A percentile compares a stretch with the other conserved stretches of the same genome.
These are phyloP conservation scores for Globisporangium solare DNA, from an alignment of 352 stramenopile genomes.

Conservation along the genomic window DNA sequence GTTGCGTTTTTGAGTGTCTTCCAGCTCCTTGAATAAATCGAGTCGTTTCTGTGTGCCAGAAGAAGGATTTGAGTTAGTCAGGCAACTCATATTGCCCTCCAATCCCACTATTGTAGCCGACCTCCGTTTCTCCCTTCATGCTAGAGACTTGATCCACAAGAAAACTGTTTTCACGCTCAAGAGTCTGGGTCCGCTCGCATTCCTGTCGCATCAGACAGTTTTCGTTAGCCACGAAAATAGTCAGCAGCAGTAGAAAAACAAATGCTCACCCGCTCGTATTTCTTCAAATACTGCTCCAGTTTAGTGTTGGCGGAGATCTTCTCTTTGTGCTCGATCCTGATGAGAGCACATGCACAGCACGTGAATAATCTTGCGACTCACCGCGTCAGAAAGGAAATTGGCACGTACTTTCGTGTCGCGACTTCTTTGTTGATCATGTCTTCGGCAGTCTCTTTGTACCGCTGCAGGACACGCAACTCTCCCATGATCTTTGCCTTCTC, in stretches of 20 bases:
- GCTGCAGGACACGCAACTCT: constrained; percentile 61
- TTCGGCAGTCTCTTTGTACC: constrained; percentile 69
- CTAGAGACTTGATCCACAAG: constrained; percentile 62
- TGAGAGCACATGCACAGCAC: not conserved
- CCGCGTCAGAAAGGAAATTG: not conserved
- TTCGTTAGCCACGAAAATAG: not conserved
- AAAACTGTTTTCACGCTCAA: constrained; percentile 68
- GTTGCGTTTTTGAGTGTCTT: constrained; percentile 66
- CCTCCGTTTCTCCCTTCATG: constrained; percentile 71
- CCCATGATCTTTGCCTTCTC: constrained; percentile 65
- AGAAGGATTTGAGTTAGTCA: constrained; percentile 1
- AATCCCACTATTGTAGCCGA: constrained; percentile 3
- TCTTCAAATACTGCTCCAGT: constrained; percentile 78
- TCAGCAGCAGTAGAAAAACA: not conserved
- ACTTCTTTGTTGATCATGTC: constrained; percentile 58
- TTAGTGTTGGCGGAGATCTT: constrained; percentile 56
- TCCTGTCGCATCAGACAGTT: constrained; percentile 17
- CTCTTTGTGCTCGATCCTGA: constrained; percentile 62
- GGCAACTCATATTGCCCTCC: not conserved
- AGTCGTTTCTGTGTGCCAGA: constrained; percentile 38
- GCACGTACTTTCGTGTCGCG: constrained; percentile 42
- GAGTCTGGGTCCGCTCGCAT: constrained; percentile 47
- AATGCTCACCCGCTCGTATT: constrained; percentile 50
- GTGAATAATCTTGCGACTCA: not conserved
- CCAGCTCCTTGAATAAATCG: constrained; percentile 59